Conservation (phyloP, 345 rosid genomes). For the Zanthoxylum bungeanum region DNA sequence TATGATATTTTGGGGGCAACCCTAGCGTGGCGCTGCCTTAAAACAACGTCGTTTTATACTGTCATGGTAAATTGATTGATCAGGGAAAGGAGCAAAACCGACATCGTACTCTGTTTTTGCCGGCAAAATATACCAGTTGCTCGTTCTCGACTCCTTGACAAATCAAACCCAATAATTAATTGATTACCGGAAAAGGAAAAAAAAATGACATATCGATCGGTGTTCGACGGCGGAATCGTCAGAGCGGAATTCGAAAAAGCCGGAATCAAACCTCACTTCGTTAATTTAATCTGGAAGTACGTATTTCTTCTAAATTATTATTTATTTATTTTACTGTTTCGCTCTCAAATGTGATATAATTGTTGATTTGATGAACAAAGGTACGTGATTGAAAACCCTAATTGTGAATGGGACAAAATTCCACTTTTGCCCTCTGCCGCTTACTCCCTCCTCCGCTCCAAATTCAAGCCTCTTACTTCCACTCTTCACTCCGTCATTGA, state of each 20-base stretch:
- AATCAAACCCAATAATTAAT: not conserved
- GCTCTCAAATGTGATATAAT: not conserved
- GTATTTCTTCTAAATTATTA: not conserved
- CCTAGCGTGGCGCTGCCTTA: too few relatives aligned
- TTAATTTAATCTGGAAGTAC: slow-evolving; percentile 76
- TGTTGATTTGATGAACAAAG: slow-evolving; percentile 21
- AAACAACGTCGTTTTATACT: too few relatives aligned
- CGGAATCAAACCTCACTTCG: slow-evolving; percentile 56
- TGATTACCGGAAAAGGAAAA: not conserved
- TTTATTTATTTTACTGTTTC: not conserved
- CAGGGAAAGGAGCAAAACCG: too few relatives aligned
- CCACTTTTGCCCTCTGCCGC: slow-evolving; percentile 72
- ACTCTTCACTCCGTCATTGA: slow-evolving; percentile 62
- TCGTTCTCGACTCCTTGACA: not conserved
- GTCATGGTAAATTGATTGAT: too few relatives aligned
- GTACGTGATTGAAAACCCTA: slow-evolving; percentile 68
- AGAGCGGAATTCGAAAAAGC: slow-evolving; percentile 53
- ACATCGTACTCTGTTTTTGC: too few relatives aligned
- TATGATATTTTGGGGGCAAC: too few relatives aligned
- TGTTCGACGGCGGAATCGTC: slow-evolving; percentile 65
- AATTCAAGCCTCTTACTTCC: slow-evolving; percentile 80
- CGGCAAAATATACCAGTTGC: too few relatives aligned
- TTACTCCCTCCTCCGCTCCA: slow-evolving; percentile 62
- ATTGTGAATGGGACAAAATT: slow-evolving; percentile 68
- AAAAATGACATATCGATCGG: slow-evolving; percentile 43